Base-by-base conservation (phyloP, 441 rosid species). In the Jatropha multifida region DNA sequence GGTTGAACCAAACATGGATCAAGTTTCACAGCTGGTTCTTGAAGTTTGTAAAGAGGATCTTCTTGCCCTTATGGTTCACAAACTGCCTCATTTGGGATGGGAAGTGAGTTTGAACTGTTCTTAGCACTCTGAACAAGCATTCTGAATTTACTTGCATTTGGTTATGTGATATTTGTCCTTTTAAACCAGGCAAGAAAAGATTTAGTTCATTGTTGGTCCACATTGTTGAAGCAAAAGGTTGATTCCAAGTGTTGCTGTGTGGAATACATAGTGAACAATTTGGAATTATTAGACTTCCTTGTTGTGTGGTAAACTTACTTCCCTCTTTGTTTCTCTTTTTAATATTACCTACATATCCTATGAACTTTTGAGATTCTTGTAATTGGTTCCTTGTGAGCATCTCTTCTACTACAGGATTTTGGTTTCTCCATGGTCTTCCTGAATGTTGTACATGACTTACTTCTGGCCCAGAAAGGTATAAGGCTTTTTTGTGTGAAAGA, bases 31-130 rank as follows among this genome's bases (percentile, higher is more conserved):
- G 82, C 76, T 93, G 68, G 92, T 88, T 38, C 68, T 83, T 82
- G 99, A 95, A 83, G 77, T 95, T 74, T 95, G 93, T 79, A 90
- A 92, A 78, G 99, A 93, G 90, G 93, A 88, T 85, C 89, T 95
- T 68, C 78, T 92, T 44, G 76, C 91, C 74, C 92, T 90, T 78
- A 79, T 90, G 78, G 81, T 93, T 81, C 94, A 92, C 83, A 90
- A 92, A 86, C 86, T 95, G 72, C 94, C 88, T 61, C 78, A 90
- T 73, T 75, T 95, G 81, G 98, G 92, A 76, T 95, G 98, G 99
- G 96, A 90, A 83, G 99, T 90, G 81, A 85, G 96, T 92, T 48
- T 37, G 42, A 72, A 32, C 56, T 15, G 17, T 72, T 73, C 71
- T 60, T 64, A 68, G 46, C 65, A 61, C 42, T 67, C 49, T 71